A percentile compares a stretch with the other conserved stretches of the same genome.
phyloP scores from a whole-genome alignment of 1,284 basidiomycete genomes.

The Veloporphyrellus conicus region DNA sequence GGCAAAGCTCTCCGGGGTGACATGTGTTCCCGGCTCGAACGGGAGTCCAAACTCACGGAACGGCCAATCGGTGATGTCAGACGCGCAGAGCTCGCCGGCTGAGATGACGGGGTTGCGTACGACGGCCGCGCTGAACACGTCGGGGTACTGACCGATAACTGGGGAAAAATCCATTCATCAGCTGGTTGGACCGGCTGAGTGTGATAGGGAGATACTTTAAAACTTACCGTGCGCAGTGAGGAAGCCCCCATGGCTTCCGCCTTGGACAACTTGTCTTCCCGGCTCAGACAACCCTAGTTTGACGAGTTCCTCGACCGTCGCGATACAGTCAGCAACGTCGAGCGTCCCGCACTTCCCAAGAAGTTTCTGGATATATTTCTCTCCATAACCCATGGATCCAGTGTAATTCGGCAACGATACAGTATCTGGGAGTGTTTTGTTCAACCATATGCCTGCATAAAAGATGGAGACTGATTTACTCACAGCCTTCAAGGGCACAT shows the following conservation, averaged over 20 bases:
- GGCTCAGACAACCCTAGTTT: constrained; percentile 43
- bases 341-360: constrained; percentile 60
- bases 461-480: constrained; percentile 18
- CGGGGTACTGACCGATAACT: constrained; percentile 65
- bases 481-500: constrained; percentile 60
- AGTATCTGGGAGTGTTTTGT: constrained; percentile 40
- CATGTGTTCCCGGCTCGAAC: constrained; percentile 33
- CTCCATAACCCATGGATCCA: constrained; percentile 56
- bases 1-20: constrained; percentile 45
- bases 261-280: constrained; percentile 53
- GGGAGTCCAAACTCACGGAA: constrained; percentile 54
- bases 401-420: constrained; percentile 66
- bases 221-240: constrained; percentile 55
- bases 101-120: constrained; percentile 71
- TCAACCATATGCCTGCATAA: not conserved
- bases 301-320: constrained; percentile 49
- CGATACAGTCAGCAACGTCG: constrained; percentile 65
- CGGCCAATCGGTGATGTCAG: constrained; percentile 73
- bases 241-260: constrained; percentile 76
- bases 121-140: constrained; percentile 57
- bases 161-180: not conserved
- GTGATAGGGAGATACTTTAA: not conserved
- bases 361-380: constrained; percentile 40
- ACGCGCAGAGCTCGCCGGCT: constrained; percentile 45
- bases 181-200: constrained; percentile 4